These are phyloP conservation scores for Dactylellina sp. DNA, from an alignment of 2,329 filamentous ascomycete genomes.

Conservation along the genomic window DNA sequence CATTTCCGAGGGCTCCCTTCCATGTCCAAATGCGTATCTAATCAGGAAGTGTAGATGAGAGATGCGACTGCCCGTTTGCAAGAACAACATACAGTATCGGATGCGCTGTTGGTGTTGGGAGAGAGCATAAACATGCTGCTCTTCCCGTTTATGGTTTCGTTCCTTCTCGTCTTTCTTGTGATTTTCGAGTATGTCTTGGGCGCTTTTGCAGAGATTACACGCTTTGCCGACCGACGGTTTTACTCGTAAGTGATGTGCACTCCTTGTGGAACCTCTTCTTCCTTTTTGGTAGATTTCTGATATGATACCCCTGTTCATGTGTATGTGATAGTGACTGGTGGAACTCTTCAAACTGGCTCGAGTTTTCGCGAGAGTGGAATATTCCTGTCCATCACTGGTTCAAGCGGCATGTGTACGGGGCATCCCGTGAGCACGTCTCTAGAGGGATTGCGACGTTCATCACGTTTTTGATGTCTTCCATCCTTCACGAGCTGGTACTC, in stretches of 20 bases:
- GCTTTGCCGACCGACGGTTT: slow-evolving; percentile 93
- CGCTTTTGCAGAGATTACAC: slow-evolving; percentile 92
- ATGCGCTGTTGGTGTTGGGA: slow-evolving; percentile 81
- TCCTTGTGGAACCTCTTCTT: background rate
- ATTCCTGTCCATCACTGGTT: slow-evolving; percentile 97
- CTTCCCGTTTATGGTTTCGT: slow-evolving; percentile 91
- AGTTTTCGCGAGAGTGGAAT: slow-evolving; percentile 97
- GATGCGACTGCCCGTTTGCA: slow-evolving; percentile 67
- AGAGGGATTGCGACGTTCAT: slow-evolving; percentile 82
- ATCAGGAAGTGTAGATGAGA: slow-evolving; percentile 57
- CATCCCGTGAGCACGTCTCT: slow-evolving; percentile 80
- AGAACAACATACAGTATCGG: slow-evolving; percentile 67
- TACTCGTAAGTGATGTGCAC: slow-evolving; percentile 75
- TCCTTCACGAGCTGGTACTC: slow-evolving; percentile 96
- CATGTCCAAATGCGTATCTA: background rate
- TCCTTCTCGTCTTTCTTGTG: slow-evolving; percentile 90
- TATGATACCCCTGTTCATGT: no score
- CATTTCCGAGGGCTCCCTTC: no score
- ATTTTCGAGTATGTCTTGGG: slow-evolving; percentile 98
- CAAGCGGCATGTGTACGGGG: slow-evolving; percentile 90
- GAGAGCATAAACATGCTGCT: slow-evolving; percentile 92
- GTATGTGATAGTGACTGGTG: slow-evolving; percentile 61
- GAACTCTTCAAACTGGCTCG: slow-evolving; percentile 88
- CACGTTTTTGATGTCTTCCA: slow-evolving; percentile 88
- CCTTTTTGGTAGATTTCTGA: background rate